Evolutionary conservation across 768 basidiomycete genomes (phyloP).

Genomic region (Lanmaoa rubissima): DNA sequence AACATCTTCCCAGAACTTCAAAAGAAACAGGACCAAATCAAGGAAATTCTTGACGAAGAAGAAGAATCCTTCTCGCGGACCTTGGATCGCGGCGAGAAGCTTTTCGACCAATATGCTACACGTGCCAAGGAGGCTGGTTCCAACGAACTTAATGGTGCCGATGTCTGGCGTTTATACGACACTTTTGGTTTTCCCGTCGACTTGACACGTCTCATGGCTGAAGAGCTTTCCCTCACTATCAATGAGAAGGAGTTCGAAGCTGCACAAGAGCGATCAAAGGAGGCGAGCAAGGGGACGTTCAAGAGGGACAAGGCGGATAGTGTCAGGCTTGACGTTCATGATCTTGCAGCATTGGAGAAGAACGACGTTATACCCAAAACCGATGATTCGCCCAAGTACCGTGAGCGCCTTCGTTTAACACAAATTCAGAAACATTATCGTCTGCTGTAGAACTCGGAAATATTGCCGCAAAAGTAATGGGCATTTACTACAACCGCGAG

Average conservation of each 20-base stretch:
- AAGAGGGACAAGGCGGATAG: conserved; percentile 67
- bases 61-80: conserved; percentile 98
- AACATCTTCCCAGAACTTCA: conserved; percentile 91
- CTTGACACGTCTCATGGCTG: conserved; percentile 94
- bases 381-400: conserved; percentile 88
- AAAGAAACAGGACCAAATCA: conserved; percentile 76
- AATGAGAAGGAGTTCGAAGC: conserved; percentile 88
- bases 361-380: conserved; percentile 81
- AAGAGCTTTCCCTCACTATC: conserved; percentile 80
- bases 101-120: conserved; percentile 86
- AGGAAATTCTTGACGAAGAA: conserved; percentile 95
- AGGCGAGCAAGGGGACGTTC: conserved; percentile 82
- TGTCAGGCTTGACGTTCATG: conserved; percentile 94
- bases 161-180: conserved; percentile 97
- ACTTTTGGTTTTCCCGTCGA: conserved; percentile 99
- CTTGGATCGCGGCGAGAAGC: conserved; percentile 91
- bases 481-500: conserved; percentile 78
- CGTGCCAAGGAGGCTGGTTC: conserved; percentile 60
- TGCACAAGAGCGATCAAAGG: conserved; percentile 85
- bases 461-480: conserved; percentile 70
- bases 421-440: background rate
- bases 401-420: conserved; percentile 46
- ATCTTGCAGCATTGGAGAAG: conserved; percentile 82
- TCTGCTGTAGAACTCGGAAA: conserved; percentile 65
- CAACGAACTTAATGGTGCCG: conserved; percentile 78